Percentiles rank a stretch among this genome's conserved stretches.
phyloP scores from a whole-genome alignment of 257 asterid species.

The Scutellaria baicalensis region DNA sequence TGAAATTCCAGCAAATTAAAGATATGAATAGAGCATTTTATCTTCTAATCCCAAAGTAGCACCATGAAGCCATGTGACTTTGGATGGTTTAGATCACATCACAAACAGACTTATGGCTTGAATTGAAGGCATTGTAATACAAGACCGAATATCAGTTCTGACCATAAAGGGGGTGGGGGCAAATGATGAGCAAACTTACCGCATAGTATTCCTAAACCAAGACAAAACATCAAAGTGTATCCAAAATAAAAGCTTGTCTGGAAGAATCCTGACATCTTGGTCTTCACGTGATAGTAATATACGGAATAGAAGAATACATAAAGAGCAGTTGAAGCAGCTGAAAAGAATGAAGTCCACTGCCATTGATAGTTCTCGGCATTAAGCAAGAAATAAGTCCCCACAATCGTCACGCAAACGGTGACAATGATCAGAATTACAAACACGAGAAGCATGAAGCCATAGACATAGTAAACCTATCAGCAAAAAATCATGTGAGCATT shows the following conservation, averaged over 20 bases:
- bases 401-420: conserved; percentile 80
- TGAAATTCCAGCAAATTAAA: conserved; percentile 27
- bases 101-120: background rate
- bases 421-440: conserved; percentile 75
- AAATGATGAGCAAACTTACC: conserved; percentile 44
- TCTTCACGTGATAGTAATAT: conserved; percentile 68
- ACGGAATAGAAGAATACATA: conserved; percentile 67
- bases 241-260: conserved; percentile 91
- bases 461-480: conserved; percentile 76
- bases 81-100: background rate
- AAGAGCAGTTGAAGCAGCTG: conserved; percentile 80
- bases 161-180: background rate
- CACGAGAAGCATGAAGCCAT: conserved; percentile 81
- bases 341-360: conserved; percentile 85
- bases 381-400: conserved; percentile 80
- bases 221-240: conserved; percentile 69
- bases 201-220: conserved; percentile 74
- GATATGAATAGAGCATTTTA: background rate
- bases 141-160: background rate
- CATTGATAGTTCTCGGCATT: conserved; percentile 85
- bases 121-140: background rate
- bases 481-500: background rate
- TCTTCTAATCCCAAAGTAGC: background rate
- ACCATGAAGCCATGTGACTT: background rate
- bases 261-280: conserved; percentile 85